Evolutionary conservation across 1,284 basidiomycete genomes (phyloP).

Genomic region (Heliocybe sulcata): DNA sequence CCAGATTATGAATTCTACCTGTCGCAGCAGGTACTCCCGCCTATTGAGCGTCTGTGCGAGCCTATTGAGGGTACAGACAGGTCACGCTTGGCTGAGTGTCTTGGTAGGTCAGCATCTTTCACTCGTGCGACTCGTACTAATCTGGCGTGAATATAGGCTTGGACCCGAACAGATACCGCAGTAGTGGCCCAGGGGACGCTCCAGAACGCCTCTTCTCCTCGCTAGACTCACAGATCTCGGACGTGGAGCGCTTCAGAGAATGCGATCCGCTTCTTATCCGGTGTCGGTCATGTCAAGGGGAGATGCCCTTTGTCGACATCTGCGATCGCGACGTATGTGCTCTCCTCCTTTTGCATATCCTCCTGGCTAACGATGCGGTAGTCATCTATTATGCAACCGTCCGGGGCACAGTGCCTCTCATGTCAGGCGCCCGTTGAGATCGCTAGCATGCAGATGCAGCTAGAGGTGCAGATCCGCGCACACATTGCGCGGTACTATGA

Average conservation of each 20-base stretch:
- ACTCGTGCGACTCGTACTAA: not conserved
- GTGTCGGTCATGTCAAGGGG: conserved; percentile 67
- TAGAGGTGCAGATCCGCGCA: conserved; percentile 79
- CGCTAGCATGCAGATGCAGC: conserved; percentile 73
- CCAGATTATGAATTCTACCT: conserved; percentile 92
- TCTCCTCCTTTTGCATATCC: not conserved
- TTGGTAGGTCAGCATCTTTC: conserved; percentile 50
- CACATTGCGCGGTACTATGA: conserved; percentile 85
- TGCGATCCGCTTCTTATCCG: conserved; percentile 62
- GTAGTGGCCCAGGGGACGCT: conserved; percentile 29
- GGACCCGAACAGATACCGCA: conserved; percentile 76
- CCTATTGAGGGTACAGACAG: conserved; percentile 95
- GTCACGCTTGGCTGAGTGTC: conserved; percentile 86
- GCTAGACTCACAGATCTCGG: conserved; percentile 88
- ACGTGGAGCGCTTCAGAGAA: conserved; percentile 82
- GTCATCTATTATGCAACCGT: conserved; percentile 40
- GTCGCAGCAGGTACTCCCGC: conserved; percentile 87
- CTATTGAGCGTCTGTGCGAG: conserved; percentile 92
- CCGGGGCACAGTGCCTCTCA: conserved; percentile 50
- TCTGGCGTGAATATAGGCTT: conserved; percentile 48
- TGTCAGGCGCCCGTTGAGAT: conserved; percentile 51
- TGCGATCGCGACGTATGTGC: conserved; percentile 53
- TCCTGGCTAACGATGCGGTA: conserved; percentile 13
- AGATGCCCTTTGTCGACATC: conserved; percentile 60
- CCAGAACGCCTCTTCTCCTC: conserved; percentile 73